phyloP scores from a whole-genome alignment of 1,284 basidiomycete species.

The Serendipita sp. region DNA sequence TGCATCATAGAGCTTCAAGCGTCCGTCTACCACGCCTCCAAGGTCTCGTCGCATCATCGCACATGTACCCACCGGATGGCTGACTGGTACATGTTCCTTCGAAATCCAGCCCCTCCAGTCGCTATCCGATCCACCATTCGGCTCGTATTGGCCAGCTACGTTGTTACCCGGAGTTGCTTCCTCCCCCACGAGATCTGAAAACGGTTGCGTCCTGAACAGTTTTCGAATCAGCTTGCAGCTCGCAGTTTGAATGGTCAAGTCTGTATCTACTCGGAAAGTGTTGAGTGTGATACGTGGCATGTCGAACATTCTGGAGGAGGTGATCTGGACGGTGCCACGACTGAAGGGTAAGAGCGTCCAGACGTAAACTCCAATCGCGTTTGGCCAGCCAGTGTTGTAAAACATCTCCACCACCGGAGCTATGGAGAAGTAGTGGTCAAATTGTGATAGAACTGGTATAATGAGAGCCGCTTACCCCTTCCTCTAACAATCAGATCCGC shows the following conservation, averaged over 20 bases:
- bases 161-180: background rate
- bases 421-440: constrained; percentile 9
- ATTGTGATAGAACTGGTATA: background rate
- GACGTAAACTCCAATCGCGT: constrained; percentile 22
- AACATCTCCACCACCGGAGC: constrained; percentile 31
- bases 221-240: constrained; percentile 32
- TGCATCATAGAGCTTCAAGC: constrained; percentile 22
- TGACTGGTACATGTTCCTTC: constrained; percentile 16
- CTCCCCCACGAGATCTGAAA: background rate
- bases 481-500: constrained; percentile 30
- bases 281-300: constrained; percentile 33
- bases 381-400: constrained; percentile 28
- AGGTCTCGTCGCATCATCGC: constrained; percentile 44
- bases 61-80: constrained; percentile 45
- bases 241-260: constrained; percentile 35
- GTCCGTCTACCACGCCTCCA: constrained; percentile 33
- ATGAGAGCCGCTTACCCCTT: constrained; percentile 21
- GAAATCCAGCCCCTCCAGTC: constrained; percentile 5
- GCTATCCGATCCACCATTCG: constrained; percentile 2
- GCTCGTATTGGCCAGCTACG: background rate
- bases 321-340: constrained; percentile 35
- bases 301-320: constrained; percentile 26
- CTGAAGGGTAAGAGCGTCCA: constrained; percentile 43
- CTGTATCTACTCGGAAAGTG: constrained; percentile 34
- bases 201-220: constrained; percentile 29